Conservation (phyloP, 495 filamentous ascomycete genomes). For the Penicillium lagena region DNA sequence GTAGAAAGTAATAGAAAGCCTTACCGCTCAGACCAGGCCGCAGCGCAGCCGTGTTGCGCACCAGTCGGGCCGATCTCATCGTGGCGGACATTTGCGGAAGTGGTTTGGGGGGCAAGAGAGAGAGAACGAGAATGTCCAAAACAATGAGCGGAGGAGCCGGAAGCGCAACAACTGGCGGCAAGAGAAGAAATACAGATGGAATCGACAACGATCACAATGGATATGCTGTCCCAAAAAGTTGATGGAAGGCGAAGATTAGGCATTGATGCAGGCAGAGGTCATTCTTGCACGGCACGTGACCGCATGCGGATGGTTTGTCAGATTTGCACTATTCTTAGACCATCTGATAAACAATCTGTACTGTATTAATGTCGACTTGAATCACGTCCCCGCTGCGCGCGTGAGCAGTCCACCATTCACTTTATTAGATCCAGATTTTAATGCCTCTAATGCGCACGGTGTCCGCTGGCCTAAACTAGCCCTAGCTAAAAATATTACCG, state of each 20-base stretch:
- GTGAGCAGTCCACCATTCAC: too few species aligned
- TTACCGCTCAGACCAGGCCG: slow-evolving; percentile 27
- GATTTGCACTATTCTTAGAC: too few species aligned
- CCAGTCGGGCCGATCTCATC: slow-evolving; percentile 37
- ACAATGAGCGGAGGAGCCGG: slow-evolving; percentile 17
- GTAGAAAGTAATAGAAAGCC: neutral
- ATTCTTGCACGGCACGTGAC: slow-evolving; percentile 19
- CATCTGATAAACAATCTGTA: neutral
- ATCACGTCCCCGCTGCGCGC: too few species aligned
- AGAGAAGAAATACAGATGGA: slow-evolving; percentile 1
- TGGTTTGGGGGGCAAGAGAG: slow-evolving; percentile 12
- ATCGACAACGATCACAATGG: neutral
- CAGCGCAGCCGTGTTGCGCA: slow-evolving; percentile 32
- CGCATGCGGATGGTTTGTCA: slow-evolving; percentile 1
- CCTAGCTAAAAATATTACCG: too few species aligned
- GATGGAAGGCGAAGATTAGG: slow-evolving; percentile 3
- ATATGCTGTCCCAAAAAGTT: neutral
- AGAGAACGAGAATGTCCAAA: slow-evolving; percentile 19
- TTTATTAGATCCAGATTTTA: too few species aligned
- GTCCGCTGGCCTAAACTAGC: too few species aligned
- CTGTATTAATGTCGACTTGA: too few species aligned
- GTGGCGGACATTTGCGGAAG: slow-evolving; percentile 38
- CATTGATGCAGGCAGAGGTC: too few species aligned
- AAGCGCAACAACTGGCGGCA: slow-evolving; percentile 16
- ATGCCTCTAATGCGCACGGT: too few species aligned